Conservation (phyloP, 202 grass and related monocot species). For the Elaeis oleifera region DNA sequence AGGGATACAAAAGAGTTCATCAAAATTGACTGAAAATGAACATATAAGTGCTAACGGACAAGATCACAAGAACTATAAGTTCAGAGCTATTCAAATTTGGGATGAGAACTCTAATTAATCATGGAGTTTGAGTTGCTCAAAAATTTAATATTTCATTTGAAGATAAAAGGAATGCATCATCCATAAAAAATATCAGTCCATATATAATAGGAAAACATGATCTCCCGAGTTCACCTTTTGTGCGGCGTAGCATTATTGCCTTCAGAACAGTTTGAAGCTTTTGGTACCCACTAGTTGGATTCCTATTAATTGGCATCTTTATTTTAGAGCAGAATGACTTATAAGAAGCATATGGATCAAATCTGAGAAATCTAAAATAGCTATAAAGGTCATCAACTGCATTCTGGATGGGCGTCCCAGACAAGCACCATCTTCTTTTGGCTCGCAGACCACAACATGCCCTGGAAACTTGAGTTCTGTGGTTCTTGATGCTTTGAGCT, state of each 20-base stretch:
- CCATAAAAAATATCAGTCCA: no score
- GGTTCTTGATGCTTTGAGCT: slow-evolving; percentile 98
- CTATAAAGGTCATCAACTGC: slow-evolving; percentile 94
- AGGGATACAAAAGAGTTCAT: no score
- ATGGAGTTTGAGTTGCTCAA: no score
- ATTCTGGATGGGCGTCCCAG: slow-evolving; percentile 98
- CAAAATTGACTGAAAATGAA: no score
- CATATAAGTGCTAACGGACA: no score
- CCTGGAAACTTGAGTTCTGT: slow-evolving; percentile 88
- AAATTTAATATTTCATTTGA: no score
- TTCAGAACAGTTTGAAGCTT: slow-evolving; percentile 94
- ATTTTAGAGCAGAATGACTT: slow-evolving; percentile 76
- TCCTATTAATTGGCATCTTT: slow-evolving; percentile 78
- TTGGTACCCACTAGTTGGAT: slow-evolving; percentile 71
- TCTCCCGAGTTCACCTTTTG: slow-evolving; percentile 53
- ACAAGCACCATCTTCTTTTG: slow-evolving; percentile 99
- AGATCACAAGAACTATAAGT: no score
- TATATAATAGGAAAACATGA: no score
- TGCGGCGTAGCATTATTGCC: slow-evolving; percentile 94
- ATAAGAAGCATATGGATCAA: slow-evolving; percentile 63
- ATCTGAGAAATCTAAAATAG: slow-evolving; percentile 97
- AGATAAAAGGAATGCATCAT: no score
- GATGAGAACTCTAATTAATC: no score
- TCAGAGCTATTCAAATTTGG: no score
- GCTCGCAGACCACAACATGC: slow-evolving; percentile 94